Conservation (phyloP, 208 protist genomes). For the Trypanosoma grayi region DNA sequence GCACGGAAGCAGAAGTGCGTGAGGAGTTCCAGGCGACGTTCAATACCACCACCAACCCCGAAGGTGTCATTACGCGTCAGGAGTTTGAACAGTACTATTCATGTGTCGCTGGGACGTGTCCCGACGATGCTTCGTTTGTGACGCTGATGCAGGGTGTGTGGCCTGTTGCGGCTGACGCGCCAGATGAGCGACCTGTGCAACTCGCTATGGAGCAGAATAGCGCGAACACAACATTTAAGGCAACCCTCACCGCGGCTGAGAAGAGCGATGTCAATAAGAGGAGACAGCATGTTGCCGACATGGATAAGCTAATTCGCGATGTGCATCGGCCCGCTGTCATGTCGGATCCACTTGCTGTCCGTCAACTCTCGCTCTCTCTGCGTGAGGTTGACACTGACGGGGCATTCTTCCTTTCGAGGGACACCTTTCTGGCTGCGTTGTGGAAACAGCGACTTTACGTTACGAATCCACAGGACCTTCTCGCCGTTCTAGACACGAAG, state of each 20-base stretch:
- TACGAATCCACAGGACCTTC: conserved; percentile 27
- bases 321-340: conserved; percentile 48
- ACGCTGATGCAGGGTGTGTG: conserved; percentile 61
- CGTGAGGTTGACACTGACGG: conserved; percentile 27
- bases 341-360: conserved; percentile 25
- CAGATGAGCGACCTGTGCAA: conserved; percentile 22
- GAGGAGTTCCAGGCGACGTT: conserved; percentile 66
- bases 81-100: conserved; percentile 87
- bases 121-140: conserved; percentile 62
- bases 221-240: conserved; percentile 28
- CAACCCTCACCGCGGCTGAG: conserved; percentile 38
- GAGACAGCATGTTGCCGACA: conserved; percentile 33
- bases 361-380: conserved; percentile 40
- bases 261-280: conserved; percentile 41
- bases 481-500: conserved; percentile 65
- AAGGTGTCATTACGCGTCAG: conserved; percentile 63
- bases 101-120: conserved; percentile 47
- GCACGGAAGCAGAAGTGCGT: conserved; percentile 36
- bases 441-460: conserved; percentile 70
- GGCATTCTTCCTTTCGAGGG: conserved; percentile 44
- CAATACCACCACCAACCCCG: conserved; percentile 79
- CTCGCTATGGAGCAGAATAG: conserved; percentile 11
- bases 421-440: conserved; percentile 50
- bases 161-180: conserved; percentile 32
- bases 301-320: conserved; percentile 35